Evolutionary conservation across 768 basidiomycete genomes (phyloP), one percentile per base, ranked within the genome.

Genomic region (Auricularia sp.): DNA sequence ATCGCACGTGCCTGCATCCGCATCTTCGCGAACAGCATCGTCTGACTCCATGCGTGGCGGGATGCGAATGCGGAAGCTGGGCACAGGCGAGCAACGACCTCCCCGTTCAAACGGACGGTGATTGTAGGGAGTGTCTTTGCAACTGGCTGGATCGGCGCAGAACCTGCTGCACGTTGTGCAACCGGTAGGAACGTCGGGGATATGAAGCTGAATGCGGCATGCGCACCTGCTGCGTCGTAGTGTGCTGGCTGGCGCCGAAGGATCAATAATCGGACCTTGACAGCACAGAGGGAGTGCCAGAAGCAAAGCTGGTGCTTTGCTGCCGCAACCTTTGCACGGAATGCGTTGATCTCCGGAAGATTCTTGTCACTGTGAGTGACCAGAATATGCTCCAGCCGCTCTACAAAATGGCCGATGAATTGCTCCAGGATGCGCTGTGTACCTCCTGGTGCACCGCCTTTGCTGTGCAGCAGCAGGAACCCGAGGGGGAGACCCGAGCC

Each of bases 231-330:
- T 1, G 64, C 68, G 64, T 75, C 64, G 63, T 77, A 78, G 18
- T 18, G 70, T 3, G 65, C 73, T 0, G 77, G 77, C 0, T 36
- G 36, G 0, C 68, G 67, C 2, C 64, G 64, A 1, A 75, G 62
- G 60, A 73, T 72, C 1, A 73, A 61, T 0, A 77, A 67, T 0
- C 72, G 71, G 18, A 61, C 70, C 36, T 76, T 77, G n/a, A 75
- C 44, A n/a, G 23, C 23, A 23, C 23, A 1, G 23, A 23, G 23
- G 23, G 23, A 23, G 23, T 23, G 23, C 23, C 23, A 78, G 54
- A 74, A 75, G 65, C 77, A 79, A 0, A 79, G 65, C 63, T 77
- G 77, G 39, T 77, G 74, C 61, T 79, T 79, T 8, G 75, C 74
- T 7, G 70, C 47, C 1, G 74, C 73, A 61, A 69, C 74, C 6